Conservation (phyloP, 2,329 filamentous ascomycete species). For the Xylariaceae sp. region DNA sequence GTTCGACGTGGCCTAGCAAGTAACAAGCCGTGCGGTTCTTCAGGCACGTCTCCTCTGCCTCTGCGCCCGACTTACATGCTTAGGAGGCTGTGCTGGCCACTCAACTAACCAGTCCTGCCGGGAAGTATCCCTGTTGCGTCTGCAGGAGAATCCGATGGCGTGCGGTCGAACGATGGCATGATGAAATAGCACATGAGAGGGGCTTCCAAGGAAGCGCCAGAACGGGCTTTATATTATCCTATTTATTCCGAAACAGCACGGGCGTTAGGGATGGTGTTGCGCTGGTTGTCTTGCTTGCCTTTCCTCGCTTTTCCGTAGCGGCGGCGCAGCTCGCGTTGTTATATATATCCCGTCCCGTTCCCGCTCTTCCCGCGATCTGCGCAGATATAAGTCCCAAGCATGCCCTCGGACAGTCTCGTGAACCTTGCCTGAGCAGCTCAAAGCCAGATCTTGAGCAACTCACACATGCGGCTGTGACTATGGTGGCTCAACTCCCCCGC, state of each 20-base stretch:
- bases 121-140: slow-evolving; percentile 7
- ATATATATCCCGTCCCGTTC: background rate
- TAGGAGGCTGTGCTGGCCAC: slow-evolving; percentile 1
- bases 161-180: slow-evolving; percentile 11
- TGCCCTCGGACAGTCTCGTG: background rate
- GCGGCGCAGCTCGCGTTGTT: background rate
- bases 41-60: background rate
- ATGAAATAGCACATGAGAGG: slow-evolving; percentile 5
- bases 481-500: background rate
- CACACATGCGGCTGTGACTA: background rate
- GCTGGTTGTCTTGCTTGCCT: background rate
- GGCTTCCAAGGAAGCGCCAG: slow-evolving; percentile 1
- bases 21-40: background rate
- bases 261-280: background rate
- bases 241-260: background rate
- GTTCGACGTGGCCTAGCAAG: slow-evolving; percentile 13
- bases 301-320: background rate
- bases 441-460: background rate
- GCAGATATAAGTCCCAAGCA: slow-evolving; percentile 1
- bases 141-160: slow-evolving; percentile 14
- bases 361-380: background rate
- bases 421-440: slow-evolving; percentile 8
- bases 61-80: too few species aligned
- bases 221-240: background rate
- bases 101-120: background rate